A percentile compares a stretch with the other conserved stretches of the same genome.
phyloP scores from a whole-genome alignment of 2,329 filamentous ascomycete species.

The Tolypocladium ophioglossoides region DNA sequence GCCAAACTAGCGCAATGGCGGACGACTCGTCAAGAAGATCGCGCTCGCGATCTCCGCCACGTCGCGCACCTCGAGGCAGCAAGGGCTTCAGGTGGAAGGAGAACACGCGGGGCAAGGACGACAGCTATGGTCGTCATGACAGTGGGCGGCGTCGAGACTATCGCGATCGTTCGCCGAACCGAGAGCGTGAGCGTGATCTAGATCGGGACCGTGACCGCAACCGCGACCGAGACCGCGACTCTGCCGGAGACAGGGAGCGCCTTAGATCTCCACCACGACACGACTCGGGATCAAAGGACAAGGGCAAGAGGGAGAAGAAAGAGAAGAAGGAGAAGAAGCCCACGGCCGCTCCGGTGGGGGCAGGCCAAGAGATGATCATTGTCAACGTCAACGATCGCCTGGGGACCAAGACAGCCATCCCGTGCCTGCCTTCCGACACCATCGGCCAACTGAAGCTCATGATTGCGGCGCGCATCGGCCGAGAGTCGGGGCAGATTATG shows the following conservation, averaged over 20 bases:
- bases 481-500: constrained; percentile 84
- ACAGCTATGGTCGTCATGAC: constrained; percentile 26
- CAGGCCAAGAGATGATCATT: constrained; percentile 75
- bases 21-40: constrained; percentile 12
- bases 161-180: constrained; percentile 26
- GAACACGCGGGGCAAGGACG: constrained; percentile 36
- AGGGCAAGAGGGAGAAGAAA: constrained; percentile 23
- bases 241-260: constrained; percentile 14
- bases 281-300: constrained; percentile 23
- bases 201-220: constrained; percentile 22
- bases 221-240: constrained; percentile 21
- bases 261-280: constrained; percentile 10
- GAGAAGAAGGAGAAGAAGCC: constrained; percentile 24
- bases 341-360: constrained; percentile 12
- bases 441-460: constrained; percentile 84
- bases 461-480: constrained; percentile 80
- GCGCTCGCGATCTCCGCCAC: constrained; percentile 15
- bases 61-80: constrained; percentile 11
- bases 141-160: constrained; percentile 31
- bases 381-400: constrained; percentile 92
- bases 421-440: constrained; percentile 74
- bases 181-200: constrained; percentile 15
- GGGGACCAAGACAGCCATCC: constrained; percentile 90
- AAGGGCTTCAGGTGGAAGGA: constrained; percentile 49
- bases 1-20: constrained; percentile 8